Evolutionary conservation across 768 basidiomycete species (phyloP).

Genomic region (Amanita fuliginea): DNA sequence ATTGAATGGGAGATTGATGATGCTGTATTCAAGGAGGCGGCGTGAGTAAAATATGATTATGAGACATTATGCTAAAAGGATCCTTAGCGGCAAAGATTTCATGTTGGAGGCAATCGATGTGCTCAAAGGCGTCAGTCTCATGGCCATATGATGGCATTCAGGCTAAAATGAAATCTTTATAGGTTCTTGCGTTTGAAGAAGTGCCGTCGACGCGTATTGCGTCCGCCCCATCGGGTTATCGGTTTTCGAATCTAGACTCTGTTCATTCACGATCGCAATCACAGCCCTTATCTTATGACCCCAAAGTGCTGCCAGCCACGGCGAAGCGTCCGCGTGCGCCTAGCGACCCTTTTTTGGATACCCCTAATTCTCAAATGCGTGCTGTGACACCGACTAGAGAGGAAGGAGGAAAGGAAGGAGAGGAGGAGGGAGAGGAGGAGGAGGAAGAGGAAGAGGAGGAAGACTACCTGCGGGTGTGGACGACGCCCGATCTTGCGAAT

Average conservation of each 20-base stretch:
- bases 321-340: constrained; percentile 59
- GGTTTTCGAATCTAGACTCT: constrained; percentile 24
- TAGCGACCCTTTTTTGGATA: constrained; percentile 73
- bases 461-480: constrained; percentile 65
- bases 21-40: constrained; percentile 88
- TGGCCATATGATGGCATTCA: constrained; percentile 7
- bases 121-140: constrained; percentile 73
- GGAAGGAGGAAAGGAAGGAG: too few species aligned
- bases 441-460: constrained; percentile 15
- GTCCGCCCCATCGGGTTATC: constrained; percentile 18
- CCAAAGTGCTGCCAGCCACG: constrained; percentile 31
- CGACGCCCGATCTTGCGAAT: constrained; percentile 67
- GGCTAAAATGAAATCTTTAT: not conserved
- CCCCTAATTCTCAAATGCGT: constrained; percentile 48
- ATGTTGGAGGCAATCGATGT: constrained; percentile 87
- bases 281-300: constrained; percentile 35
- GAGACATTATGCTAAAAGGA: constrained; percentile 10
- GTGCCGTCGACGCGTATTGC: constrained; percentile 27
- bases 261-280: constrained; percentile 47
- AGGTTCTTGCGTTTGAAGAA: constrained; percentile 67
- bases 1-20: constrained; percentile 92
- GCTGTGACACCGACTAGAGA: constrained; percentile 12
- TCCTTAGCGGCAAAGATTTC: constrained; percentile 77
- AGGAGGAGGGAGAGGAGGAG: too few species aligned
- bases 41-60: constrained; percentile 42